Conservation (phyloP, 2,329 filamentous ascomycete species). For the Trichoderma polysporum region DNA sequence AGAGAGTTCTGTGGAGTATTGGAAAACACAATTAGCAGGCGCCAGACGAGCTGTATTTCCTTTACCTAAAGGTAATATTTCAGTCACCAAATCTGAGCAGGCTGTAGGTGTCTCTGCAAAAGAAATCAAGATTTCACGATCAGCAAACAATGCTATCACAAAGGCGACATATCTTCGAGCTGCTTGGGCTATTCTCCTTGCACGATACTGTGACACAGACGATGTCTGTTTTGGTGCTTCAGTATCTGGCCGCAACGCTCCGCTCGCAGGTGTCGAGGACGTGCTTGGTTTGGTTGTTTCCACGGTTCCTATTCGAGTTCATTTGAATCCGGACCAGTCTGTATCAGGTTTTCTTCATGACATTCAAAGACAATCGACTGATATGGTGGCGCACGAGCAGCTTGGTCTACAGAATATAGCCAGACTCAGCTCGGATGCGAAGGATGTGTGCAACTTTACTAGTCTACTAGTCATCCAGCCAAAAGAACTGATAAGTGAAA, state of each 20-base stretch:
- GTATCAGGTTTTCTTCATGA: constrained; percentile 16
- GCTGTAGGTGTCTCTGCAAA: not conserved
- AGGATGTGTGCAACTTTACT: constrained; percentile 10
- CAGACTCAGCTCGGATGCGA: not conserved
- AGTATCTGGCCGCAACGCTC: constrained; percentile 24
- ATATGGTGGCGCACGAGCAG: constrained; percentile 16
- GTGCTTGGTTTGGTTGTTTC: constrained; percentile 14
- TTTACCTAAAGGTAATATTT: not conserved
- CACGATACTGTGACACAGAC: constrained; percentile 19
- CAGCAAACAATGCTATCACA: not conserved
- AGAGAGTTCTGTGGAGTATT: constrained; percentile 10
- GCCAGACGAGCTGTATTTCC: constrained; percentile 12
- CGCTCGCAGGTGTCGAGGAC: constrained; percentile 7
- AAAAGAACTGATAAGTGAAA: not conserved
- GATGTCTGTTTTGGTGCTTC: constrained; percentile 23
- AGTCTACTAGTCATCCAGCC: constrained; percentile 15
- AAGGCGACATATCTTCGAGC: constrained; percentile 17
- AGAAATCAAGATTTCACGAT: not conserved
- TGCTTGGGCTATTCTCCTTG: constrained; percentile 14
- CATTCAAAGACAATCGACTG: constrained; percentile 22
- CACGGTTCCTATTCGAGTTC: constrained; percentile 23
- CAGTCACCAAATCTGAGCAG: not conserved
- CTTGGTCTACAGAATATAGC: constrained; percentile 17
- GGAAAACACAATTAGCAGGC: constrained; percentile 21
- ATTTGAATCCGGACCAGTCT: constrained; percentile 16